A percentile compares a stretch with the other conserved stretches of the same genome.
Evolutionary conservation across 116 monocot species (phyloP).

Genomic region (Trichopus zeylanicus): DNA sequence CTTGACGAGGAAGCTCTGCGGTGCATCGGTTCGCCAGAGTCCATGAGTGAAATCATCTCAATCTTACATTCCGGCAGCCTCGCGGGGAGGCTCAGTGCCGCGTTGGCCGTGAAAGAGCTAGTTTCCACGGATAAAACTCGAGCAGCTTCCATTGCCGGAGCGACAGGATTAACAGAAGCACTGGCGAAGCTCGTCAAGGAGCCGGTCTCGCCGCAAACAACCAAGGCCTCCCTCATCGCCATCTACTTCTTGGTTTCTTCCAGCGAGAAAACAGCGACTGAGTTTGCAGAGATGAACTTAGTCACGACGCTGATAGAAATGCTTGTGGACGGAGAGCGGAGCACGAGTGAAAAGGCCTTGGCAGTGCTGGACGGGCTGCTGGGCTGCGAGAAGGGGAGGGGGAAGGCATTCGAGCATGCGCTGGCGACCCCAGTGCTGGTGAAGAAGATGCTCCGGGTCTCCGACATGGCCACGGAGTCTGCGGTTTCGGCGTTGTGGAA

Average conservation of each 20-base stretch:
- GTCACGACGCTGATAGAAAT: conserved; percentile 30
- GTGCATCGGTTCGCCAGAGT: neutral
- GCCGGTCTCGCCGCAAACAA: conserved; percentile 33
- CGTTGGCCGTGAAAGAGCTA: conserved; percentile 24
- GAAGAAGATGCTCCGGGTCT: conserved; percentile 62
- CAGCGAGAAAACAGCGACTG: conserved; percentile 3
- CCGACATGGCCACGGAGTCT: conserved; percentile 40
- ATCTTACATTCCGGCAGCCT: neutral
- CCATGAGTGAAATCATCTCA: neutral
- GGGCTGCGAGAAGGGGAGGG: conserved; percentile 14
- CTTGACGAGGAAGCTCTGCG: neutral
- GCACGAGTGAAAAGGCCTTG: conserved; percentile 6
- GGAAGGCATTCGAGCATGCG: conserved; percentile 20
- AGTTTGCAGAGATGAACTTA: conserved; percentile 29
- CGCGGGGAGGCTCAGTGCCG: conserved; percentile 11
- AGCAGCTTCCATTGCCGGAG: conserved; percentile 1
- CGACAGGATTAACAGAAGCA: conserved; percentile 26
- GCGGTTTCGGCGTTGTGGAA: conserved; percentile 62
- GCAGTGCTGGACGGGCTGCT: conserved; percentile 18
- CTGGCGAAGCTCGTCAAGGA: conserved; percentile 31
- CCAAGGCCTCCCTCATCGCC: conserved; percentile 39
- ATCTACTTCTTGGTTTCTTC: conserved; percentile 25
- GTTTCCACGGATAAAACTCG: conserved; percentile 1
- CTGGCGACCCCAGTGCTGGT: conserved; percentile 47
- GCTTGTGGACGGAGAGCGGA: conserved; percentile 23